Percentiles rank a stretch among this genome's conserved stretches.
Evolutionary conservation across 2,329 filamentous ascomycete species (phyloP).

Genomic region (Fusarium robinianum): DNA sequence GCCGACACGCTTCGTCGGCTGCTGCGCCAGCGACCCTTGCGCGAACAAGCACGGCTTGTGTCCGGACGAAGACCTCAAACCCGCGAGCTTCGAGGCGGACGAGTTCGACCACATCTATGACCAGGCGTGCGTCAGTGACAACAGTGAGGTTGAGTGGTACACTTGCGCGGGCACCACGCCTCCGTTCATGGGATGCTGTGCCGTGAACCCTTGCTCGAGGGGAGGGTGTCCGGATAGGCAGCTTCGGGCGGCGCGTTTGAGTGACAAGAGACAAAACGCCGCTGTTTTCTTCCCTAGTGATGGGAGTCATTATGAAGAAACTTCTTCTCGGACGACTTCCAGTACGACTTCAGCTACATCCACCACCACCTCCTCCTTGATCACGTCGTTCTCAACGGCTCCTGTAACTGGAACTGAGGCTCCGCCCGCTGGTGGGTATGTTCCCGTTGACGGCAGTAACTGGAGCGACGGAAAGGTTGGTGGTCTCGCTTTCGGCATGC

Average conservation of each 20-base stretch:
- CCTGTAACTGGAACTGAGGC: too few species aligned
- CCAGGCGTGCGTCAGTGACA: slow-evolving; percentile 40
- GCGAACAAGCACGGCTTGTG: slow-evolving; percentile 22
- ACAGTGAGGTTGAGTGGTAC: slow-evolving; percentile 39
- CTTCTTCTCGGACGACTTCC: too few species aligned
- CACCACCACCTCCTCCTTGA: too few species aligned
- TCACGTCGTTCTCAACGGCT: too few species aligned
- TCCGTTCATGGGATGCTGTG: slow-evolving; percentile 48
- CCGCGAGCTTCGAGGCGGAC: slow-evolving; percentile 37
- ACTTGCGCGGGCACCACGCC: slow-evolving; percentile 37
- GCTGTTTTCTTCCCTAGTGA: slow-evolving; percentile 7
- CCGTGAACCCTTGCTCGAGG: slow-evolving; percentile 26
- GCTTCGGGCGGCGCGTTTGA: slow-evolving; percentile 25
- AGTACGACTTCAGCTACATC: too few species aligned
- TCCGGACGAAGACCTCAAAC: slow-evolving; percentile 25
- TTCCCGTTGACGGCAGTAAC: too few species aligned
- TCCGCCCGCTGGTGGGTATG: too few species aligned
- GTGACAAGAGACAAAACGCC: slow-evolving; percentile 2
- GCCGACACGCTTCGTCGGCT: slow-evolving; percentile 45
- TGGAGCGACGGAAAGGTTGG: too few species aligned
- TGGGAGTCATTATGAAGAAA: too few species aligned
- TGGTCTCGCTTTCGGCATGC: too few species aligned
- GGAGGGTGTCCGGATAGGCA: slow-evolving; percentile 16
- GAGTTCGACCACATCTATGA: slow-evolving; percentile 35
- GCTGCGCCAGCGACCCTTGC: slow-evolving; percentile 45